A percentile compares a stretch with the other conserved stretches of the same genome.
Conservation (phyloP, 352 stramenopile species). For the Phytopythium vexans region DNA sequence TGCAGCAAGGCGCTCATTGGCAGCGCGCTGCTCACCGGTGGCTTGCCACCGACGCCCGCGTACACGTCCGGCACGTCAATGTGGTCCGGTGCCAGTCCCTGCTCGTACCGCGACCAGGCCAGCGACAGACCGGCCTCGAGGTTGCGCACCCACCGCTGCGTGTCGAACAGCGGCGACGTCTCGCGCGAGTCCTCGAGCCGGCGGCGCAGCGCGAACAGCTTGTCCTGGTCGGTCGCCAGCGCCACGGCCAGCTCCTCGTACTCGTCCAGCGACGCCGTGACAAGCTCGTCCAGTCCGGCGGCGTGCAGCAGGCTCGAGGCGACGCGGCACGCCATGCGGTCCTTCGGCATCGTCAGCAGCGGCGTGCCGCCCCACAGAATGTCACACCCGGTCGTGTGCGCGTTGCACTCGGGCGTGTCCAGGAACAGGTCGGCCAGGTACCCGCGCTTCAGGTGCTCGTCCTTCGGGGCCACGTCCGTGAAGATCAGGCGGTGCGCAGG, state of each 20-base stretch:
- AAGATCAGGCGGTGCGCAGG: constrained; percentile 73
- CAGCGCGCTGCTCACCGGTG: constrained; percentile 19
- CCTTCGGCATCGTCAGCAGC: constrained; percentile 88
- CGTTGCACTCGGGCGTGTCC: constrained; percentile 91
- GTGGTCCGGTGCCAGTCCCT: constrained; percentile 61
- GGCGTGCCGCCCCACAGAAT: constrained; percentile 91
- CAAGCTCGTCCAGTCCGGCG: constrained; percentile 76
- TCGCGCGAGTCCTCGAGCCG: constrained; percentile 65
- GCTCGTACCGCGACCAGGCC: constrained; percentile 74
- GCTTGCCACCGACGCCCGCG: constrained; percentile 14
- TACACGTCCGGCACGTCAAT: constrained; percentile 80
- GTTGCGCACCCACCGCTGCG: constrained; percentile 73
- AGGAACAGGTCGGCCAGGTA: constrained; percentile 91
- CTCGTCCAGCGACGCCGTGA: constrained; percentile 68
- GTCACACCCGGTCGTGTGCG: constrained; percentile 90
- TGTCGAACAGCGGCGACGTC: constrained; percentile 81
- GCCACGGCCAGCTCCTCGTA: constrained; percentile 92
- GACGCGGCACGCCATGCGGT: constrained; percentile 90
- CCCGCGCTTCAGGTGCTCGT: constrained; percentile 89
- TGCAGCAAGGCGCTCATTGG: constrained; percentile 28
- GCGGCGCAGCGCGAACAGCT: constrained; percentile 71
- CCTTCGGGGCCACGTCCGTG: constrained; percentile 83
- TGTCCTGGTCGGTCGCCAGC: constrained; percentile 86
- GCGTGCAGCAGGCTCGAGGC: constrained; percentile 83
- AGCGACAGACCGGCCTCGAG: constrained; percentile 76